Evolutionary conservation across 306 rosid genomes (phyloP), one percentile per base, ranked within the genome.

Genomic region (Echinosophora koreensis): DNA sequence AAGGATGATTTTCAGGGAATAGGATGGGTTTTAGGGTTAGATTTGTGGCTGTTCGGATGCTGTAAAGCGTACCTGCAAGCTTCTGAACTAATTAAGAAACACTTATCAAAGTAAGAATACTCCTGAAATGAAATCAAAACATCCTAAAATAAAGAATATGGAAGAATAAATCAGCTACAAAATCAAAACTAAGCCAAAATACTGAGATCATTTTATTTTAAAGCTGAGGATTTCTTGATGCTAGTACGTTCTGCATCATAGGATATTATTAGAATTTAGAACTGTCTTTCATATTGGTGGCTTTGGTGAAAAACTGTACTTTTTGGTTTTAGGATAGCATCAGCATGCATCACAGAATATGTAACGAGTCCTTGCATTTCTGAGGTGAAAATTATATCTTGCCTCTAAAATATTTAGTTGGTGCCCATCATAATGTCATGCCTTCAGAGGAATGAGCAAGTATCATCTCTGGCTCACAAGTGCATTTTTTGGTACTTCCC

Each of bases 271-370:
- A 32, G 28, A 57, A 71, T 42, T 28, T 35, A 32, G 28, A 57
- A 71, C 51, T 37, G n/a, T 14, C 44, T 76, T 16, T 66, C n/a
- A 66, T 50, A 47, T 73, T 57, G 46, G 15, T 42, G 37, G 61
- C 52, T 84, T 76, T 61, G 58, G 13, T 37, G 58, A 50, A 56
- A 66, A 77, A 41, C 11, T 28, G 63, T 42, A 46, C 56, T 8
- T 16, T 57, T 47, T 65, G 56, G 68, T 49, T 80, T 59, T 58
- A 55, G 39, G 46, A 71, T 71, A 32, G 74, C 69, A 38, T 77
- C 65, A 32, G 70, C 69, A 38, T 77, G 17, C 22, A 49, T 69
- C 11, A 50, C 17, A 61, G 32, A 71, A 76, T 51, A 6, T 42
- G 34, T 30, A 30, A 15, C 47, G 17, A 51, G 66, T 66, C 27